Conservation (phyloP, 164 flowering plant species). For the Pachysandra terminalis region DNA sequence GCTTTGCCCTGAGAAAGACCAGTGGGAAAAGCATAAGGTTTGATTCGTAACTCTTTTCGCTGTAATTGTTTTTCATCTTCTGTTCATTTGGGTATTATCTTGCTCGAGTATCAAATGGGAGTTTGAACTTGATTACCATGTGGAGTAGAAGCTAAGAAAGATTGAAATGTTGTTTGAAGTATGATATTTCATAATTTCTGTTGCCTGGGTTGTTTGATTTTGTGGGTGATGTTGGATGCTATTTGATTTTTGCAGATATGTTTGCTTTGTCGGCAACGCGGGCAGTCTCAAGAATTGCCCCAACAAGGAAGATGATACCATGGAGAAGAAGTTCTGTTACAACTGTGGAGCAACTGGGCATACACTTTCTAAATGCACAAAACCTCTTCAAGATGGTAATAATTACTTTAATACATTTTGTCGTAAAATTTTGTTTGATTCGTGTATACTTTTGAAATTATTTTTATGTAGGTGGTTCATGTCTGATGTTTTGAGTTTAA, state of each 20-base stretch:
- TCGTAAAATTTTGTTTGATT: background rate
- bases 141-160: background rate
- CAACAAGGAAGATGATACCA: slow-evolving; percentile 44
- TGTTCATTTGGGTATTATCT: background rate
- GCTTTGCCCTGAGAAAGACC: slow-evolving; percentile 68
- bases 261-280: slow-evolving; percentile 77
- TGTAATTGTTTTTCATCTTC: background rate
- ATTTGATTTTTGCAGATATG: slow-evolving; percentile 57
- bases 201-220: background rate
- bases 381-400: slow-evolving; percentile 84
- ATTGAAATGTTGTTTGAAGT: background rate
- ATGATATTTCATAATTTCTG: background rate
- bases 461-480: background rate
- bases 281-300: slow-evolving; percentile 90
- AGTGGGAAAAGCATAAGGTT: slow-evolving; percentile 90
- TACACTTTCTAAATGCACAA: slow-evolving; percentile 61
- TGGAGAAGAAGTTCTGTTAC: slow-evolving; percentile 64
- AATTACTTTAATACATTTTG: background rate
- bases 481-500: background rate
- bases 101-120: background rate
- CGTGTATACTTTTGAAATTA: background rate
- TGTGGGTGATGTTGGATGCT: background rate
- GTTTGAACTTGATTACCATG: background rate
- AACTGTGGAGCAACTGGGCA: slow-evolving; percentile 88
- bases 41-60: background rate